These are phyloP conservation scores for Scheffersomyces quercinus DNA, from an alignment of 1,139 yeast species.

Conservation along the genomic window DNA sequence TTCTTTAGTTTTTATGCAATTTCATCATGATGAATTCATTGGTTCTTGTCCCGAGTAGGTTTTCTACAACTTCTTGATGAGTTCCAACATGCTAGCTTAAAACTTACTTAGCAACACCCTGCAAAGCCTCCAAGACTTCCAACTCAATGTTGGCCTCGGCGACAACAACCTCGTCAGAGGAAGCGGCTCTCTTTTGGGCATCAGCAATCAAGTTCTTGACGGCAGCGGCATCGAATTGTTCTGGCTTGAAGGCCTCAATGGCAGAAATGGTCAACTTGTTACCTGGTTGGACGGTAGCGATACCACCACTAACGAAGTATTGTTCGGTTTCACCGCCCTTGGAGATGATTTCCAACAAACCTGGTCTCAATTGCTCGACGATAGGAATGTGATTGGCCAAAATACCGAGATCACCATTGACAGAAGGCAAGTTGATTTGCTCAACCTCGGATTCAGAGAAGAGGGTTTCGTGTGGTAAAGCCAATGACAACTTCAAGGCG, in stretches of 20 bases:
- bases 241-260: slow-evolving; percentile 93
- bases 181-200: slow-evolving; percentile 88
- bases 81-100: slow-evolving; percentile 1
- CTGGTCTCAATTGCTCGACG: slow-evolving; percentile 96
- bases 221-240: slow-evolving; percentile 79
- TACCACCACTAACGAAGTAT: slow-evolving; percentile 94
- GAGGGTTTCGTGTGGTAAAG: slow-evolving; percentile 81
- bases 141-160: slow-evolving; percentile 95
- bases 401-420: slow-evolving; percentile 96
- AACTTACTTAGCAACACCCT: slow-evolving; percentile 77
- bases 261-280: slow-evolving; percentile 89
- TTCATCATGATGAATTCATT: too few relatives aligned
- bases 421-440: slow-evolving; percentile 96
- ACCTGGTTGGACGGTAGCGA: slow-evolving; percentile 96
- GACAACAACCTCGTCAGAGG: slow-evolving; percentile 84
- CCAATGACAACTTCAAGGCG: slow-evolving; percentile 83
- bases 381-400: slow-evolving; percentile 98
- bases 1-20: too few relatives aligned
- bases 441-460: slow-evolving; percentile 55
- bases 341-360: slow-evolving; percentile 89
- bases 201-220: slow-evolving; percentile 83
- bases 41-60: too few relatives aligned
- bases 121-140: slow-evolving; percentile 94
- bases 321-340: slow-evolving; percentile 72
- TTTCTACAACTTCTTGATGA: background rate